Evolutionary conservation across 1,284 basidiomycete genomes (phyloP), one percentile per base, ranked within the genome.

Genomic region (Ganoderma lucidum): DNA sequence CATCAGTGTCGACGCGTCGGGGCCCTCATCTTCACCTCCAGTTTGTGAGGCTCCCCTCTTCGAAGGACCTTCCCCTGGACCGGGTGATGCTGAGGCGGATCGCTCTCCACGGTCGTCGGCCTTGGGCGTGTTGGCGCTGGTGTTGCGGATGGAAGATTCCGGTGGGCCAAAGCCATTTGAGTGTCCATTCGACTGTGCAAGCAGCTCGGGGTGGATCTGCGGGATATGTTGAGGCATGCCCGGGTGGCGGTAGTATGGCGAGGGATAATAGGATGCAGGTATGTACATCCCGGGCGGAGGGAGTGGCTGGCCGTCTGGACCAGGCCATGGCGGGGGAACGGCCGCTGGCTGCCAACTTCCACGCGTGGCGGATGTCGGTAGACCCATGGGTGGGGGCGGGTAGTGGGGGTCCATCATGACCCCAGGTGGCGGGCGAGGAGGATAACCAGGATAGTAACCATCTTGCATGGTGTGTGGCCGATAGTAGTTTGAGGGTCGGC

Each of bases 401-500:
- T 80, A 81, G 67, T 78, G 74, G 2, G 77, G 74, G 42, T 80
- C 78, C 55, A 80, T 74, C n/a, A 80, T 73, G 53, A 78, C 70
- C 8, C 76, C 78, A n/a, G 76, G 72, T 42, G 75, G 75, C 6
- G 75, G 75, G 12, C 75, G 74, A 39, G 73, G 71, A 1, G 71
- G 69, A 41, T 77, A 77, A n/a, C 65, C 72, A 62, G 73, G 39
- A 44, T 69, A 70, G 63, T 73, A 73, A n/a, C 68, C 64, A 8
- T 73, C 65, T 69, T 81, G 65, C 72, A 83, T 79, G 17, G 87
- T 90, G 73, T 91, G 88, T 71, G 86, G 86, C 45, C 88, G 86
- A 74, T 92, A 92, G 77, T 92, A 90, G 69, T 85, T 88, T 32
- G 86, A 85, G 32, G 81, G 74, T 32, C 79, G 76, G 30, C 76